A percentile compares a stretch with the other conserved stretches of the same genome.
Evolutionary conservation across 345 rosid species (phyloP).

Genomic region (Camelina laxa): DNA sequence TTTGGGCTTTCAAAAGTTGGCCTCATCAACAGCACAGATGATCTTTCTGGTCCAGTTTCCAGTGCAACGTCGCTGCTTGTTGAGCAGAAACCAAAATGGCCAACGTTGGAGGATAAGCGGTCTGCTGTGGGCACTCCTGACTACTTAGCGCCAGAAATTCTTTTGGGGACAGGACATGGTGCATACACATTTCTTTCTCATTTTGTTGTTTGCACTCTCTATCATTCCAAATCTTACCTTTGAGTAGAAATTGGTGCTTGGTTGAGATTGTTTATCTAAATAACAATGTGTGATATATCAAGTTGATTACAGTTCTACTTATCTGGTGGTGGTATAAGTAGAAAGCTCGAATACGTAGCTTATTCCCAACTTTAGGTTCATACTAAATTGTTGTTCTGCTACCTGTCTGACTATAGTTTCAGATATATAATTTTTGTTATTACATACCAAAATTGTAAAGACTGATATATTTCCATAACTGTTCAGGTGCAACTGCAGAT

Average conservation of each 20-base stretch:
- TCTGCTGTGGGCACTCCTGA: constrained; percentile 98
- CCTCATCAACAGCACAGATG: constrained; percentile 92
- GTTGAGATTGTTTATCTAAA: constrained; percentile 15
- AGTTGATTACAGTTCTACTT: constrained; percentile 6
- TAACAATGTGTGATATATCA: constrained; percentile 23
- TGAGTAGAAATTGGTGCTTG: constrained; percentile 9
- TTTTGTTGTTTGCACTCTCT: background rate
- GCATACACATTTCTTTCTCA: constrained; percentile 46
- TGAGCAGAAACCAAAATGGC: constrained; percentile 65
- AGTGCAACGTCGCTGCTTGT: constrained; percentile 72
- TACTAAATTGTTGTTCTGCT: constrained; percentile 3
- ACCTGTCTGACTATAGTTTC: constrained; percentile 2
- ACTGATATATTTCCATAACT: constrained; percentile 1
- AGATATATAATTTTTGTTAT: constrained; percentile 26
- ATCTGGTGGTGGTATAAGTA: constrained; percentile 3
- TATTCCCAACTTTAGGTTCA: constrained; percentile 11
- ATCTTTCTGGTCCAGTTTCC: constrained; percentile 81
- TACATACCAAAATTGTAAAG: constrained; percentile 10
- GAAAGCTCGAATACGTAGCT: background rate
- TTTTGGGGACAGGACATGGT: constrained; percentile 98
- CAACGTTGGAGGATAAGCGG: constrained; percentile 70
- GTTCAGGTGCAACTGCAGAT: constrained; percentile 87
- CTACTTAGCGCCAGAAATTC: constrained; percentile 95
- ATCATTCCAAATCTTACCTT: constrained; percentile 22
- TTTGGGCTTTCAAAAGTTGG: constrained; percentile 59